Conservation (phyloP, 345 rosid genomes). For the Euphorbia lathyris region DNA sequence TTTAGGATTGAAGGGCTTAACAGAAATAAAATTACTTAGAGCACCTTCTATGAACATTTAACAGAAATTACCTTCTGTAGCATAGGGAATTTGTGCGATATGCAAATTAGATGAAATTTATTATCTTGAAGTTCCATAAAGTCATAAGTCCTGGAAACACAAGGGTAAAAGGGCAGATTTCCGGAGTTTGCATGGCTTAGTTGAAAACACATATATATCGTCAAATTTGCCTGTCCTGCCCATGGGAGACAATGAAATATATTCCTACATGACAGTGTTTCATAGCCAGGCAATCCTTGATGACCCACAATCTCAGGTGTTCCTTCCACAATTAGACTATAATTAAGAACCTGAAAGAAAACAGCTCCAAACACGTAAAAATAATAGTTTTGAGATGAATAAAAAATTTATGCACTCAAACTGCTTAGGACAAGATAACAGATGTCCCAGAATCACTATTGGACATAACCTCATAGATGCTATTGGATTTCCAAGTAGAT, state of each 20-base stretch:
- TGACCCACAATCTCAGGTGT: constrained; percentile 36
- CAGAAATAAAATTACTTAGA: background rate
- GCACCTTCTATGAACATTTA: background rate
- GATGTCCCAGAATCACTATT: constrained; percentile 9
- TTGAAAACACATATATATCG: constrained; percentile 40
- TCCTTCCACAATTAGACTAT: constrained; percentile 52
- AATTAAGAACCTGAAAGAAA: constrained; percentile 58
- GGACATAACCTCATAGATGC: constrained; percentile 59
- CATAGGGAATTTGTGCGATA: constrained; percentile 64
- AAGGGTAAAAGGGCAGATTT: constrained; percentile 37
- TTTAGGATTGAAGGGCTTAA: background rate
- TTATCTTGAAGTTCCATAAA: constrained; percentile 42
- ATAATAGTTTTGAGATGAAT: background rate
- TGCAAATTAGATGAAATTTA: constrained; percentile 52
- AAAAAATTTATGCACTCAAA: constrained; percentile 7
- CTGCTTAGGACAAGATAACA: constrained; percentile 21
- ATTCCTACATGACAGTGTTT: constrained; percentile 45
- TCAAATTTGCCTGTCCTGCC: constrained; percentile 33
- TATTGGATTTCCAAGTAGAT: constrained; percentile 42
- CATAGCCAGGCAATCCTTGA: constrained; percentile 24
- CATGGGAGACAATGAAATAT: constrained; percentile 37
- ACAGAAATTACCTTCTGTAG: constrained; percentile 37
- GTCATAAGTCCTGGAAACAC: constrained; percentile 31
- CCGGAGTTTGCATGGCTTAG: constrained; percentile 35
- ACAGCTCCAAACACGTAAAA: constrained; percentile 8